Percentiles rank a stretch among this genome's conserved stretches.
phyloP scores from a whole-genome alignment of 2,329 filamentous ascomycete genomes.

The Venturia nashicola region DNA sequence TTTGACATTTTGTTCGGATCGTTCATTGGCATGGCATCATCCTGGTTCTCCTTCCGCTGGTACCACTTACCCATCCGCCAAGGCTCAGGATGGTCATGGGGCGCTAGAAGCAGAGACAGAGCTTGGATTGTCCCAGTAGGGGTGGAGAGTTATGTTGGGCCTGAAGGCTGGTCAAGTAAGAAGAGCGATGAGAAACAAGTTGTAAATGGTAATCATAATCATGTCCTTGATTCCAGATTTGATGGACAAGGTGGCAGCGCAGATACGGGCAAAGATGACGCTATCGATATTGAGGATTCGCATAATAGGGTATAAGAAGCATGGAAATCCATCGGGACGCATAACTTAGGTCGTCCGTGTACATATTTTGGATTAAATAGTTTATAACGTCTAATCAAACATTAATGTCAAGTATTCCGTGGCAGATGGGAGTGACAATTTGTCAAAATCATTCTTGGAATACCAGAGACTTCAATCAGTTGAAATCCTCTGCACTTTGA shows the following conservation, averaged over 20 bases:
- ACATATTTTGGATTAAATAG: too few relatives aligned
- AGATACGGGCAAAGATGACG: not conserved
- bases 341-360: not conserved
- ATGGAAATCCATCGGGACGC: too few relatives aligned
- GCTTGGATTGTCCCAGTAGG: conserved; percentile 70
- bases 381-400: too few relatives aligned
- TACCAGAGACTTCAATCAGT: too few relatives aligned
- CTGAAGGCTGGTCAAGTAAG: conserved; percentile 29
- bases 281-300: not conserved
- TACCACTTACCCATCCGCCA: conserved; percentile 70
- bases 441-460: too few relatives aligned
- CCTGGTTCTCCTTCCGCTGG: conserved; percentile 67
- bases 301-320: not conserved
- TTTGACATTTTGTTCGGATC: conserved; percentile 87
- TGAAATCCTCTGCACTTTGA: too few relatives aligned
- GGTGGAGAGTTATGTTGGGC: conserved; percentile 32
- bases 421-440: too few relatives aligned
- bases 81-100: conserved; percentile 88
- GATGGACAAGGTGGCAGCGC: not conserved
- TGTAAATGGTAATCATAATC: conserved; percentile 9
- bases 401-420: too few relatives aligned
- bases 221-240: not conserved
- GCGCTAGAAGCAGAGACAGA: conserved; percentile 56
- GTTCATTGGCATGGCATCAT: conserved; percentile 57
- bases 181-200: conserved; percentile 11